Base-by-base conservation (phyloP, 331 rosid species). In the Rhamnella rubrinervis region DNA sequence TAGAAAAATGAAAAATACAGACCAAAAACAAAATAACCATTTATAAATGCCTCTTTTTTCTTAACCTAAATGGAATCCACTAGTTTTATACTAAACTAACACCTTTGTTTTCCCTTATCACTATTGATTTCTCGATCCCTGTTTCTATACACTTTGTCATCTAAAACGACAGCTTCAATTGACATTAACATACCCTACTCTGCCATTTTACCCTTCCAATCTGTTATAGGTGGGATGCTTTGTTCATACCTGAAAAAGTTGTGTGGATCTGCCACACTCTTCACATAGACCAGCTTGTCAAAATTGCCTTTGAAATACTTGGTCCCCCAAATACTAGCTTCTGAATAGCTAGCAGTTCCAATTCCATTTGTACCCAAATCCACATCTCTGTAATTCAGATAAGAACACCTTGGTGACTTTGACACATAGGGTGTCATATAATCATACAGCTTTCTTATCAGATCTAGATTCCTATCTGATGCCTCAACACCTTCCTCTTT, bases 171-270 rank as follows among this genome's bases (percentile, higher is more conserved):
- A 53, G 31, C n/a, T 37, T 9, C 3, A 8, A 20, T 17, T 6
- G 38, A 40, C 52, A 53, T 14, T 28, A 62, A 35, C 37, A 19
- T 26, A 40, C 50, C 62, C 51, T 65, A 81, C 63, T 74, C 71
- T 37, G 77, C 71, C 77, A 66, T 47, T 39, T 49, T 21, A 37
- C 71, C 53, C 11, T 31, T 70, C 76, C 73, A 65, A 67, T 72
- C 63, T 15, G 68, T 69, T 66, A 85, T 79, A 63, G 88, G 73
- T 55, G 93, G 87, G 31, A 85, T 85, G 63, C 93, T 85, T 41
- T 88, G 90, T 67, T 88, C 93, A 72, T 88, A 78, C 66, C 77
- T 81, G 52, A 83, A 88, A 72, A 88, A 81, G 71, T 88, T 88
- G 61, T 41, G 70, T 8, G 88, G 88, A 83, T 88, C 95, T 5